These are phyloP conservation scores for Nadsonia fulvescens DNA, from an alignment of 805 yeast species.

Conservation along the genomic window DNA sequence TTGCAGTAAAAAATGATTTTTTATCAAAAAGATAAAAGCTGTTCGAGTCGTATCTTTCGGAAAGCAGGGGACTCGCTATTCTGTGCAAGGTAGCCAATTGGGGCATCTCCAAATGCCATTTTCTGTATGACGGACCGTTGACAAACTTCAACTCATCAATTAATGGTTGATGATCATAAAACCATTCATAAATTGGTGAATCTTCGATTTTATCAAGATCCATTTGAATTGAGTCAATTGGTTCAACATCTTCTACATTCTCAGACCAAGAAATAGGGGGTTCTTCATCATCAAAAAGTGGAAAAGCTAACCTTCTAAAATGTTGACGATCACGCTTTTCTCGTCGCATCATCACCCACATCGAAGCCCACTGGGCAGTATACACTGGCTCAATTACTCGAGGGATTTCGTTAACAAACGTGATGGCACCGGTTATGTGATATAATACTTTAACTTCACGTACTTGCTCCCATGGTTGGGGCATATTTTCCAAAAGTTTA, in stretches of 20 bases:
- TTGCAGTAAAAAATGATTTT: slow-evolving; percentile 73
- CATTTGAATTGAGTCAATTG: slow-evolving; percentile 50
- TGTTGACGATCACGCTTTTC: slow-evolving; percentile 83
- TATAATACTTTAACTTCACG: slow-evolving; percentile 79
- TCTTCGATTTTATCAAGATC: slow-evolving; percentile 52
- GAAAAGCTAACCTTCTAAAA: slow-evolving; percentile 83
- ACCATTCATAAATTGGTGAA: slow-evolving; percentile 47
- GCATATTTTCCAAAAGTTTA: slow-evolving; percentile 86
- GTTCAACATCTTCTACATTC: slow-evolving; percentile 53
- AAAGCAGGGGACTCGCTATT: slow-evolving; percentile 51
- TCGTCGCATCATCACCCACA: slow-evolving; percentile 84
- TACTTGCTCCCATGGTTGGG: slow-evolving; percentile 91
- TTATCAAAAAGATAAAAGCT: slow-evolving; percentile 58
- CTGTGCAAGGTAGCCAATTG: slow-evolving; percentile 50
- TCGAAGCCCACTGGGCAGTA: slow-evolving; percentile 87
- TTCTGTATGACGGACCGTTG: slow-evolving; percentile 62
- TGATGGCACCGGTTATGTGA: slow-evolving; percentile 84
- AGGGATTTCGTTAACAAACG: slow-evolving; percentile 86
- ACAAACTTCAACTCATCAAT: slow-evolving; percentile 35
- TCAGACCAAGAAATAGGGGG: slow-evolving; percentile 79
- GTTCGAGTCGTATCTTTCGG: slow-evolving; percentile 40
- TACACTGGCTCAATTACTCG: slow-evolving; percentile 84
- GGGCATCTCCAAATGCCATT: slow-evolving; percentile 46
- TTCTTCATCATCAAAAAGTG: slow-evolving; percentile 95
- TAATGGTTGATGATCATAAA: slow-evolving; percentile 63